These are phyloP conservation scores for Thuidium tamariscinum DNA, from an alignment of 225 moss, liverwort and hornwort genomes.

Conservation along the genomic window DNA sequence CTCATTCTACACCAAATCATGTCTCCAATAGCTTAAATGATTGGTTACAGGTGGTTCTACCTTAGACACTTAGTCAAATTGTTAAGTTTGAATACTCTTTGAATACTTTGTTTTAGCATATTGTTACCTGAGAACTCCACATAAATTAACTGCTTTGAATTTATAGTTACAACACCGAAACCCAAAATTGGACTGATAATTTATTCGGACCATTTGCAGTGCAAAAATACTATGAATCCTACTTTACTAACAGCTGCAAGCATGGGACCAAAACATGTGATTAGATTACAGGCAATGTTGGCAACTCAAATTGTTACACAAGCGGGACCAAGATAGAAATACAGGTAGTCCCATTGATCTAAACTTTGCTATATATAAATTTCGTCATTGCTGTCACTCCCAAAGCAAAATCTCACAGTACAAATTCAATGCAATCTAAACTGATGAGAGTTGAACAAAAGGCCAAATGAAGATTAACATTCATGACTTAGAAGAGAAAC, in stretches of 20 bases:
- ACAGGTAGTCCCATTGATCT: not conserved
- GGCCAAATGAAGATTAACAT: not conserved
- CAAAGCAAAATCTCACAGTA: not conserved
- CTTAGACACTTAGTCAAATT: not conserved
- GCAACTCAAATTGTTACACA: not conserved
- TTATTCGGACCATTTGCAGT: not conserved
- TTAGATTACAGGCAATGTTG: accelerated
- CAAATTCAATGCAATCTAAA: not conserved
- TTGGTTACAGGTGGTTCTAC: too few relatives aligned
- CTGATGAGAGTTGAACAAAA: not conserved
- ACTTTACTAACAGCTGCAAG: not conserved
- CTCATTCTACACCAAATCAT: too few relatives aligned
- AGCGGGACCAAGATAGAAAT: not conserved
- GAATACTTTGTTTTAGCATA: too few relatives aligned
- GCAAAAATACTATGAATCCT: not conserved
- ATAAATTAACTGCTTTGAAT: not conserved
- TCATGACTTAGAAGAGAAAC: not conserved
- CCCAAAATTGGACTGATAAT: not conserved
- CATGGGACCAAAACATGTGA: not conserved
- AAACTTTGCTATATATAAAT: not conserved
- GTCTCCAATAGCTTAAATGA: too few relatives aligned
- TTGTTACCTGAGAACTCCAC: not conserved
- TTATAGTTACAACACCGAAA: not conserved
- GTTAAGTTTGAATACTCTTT: not conserved
- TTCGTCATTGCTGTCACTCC: not conserved